These are phyloP conservation scores for Trypanosomatidae sp. DNA, from an alignment of 208 protist species.

Conservation along the genomic window DNA sequence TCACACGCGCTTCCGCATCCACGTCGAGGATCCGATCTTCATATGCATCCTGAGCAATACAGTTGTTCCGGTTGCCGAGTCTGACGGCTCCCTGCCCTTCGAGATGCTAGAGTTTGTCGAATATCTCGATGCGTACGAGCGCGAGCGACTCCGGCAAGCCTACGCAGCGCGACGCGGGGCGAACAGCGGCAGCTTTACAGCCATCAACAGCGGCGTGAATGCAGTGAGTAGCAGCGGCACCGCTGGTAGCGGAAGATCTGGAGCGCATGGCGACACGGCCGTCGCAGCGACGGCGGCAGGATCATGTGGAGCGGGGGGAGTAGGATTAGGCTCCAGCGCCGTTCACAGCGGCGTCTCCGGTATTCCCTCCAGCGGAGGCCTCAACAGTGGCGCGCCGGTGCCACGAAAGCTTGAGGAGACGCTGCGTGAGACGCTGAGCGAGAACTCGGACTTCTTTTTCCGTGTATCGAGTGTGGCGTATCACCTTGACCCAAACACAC, in stretches of 20 bases:
- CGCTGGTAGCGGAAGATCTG: neutral
- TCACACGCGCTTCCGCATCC: conserved; percentile 18
- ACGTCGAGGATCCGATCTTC: conserved; percentile 25
- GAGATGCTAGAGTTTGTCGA: conserved; percentile 31
- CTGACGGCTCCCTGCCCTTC: conserved; percentile 23
- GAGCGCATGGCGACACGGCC: neutral
- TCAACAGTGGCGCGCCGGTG: conserved; percentile 2
- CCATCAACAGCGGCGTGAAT: conserved; percentile 9
- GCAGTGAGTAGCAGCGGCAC: conserved; percentile 3
- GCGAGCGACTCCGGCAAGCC: conserved; percentile 14
- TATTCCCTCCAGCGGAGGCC: neutral
- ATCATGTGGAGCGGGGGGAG: neutral
- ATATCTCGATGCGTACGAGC: conserved; percentile 26
- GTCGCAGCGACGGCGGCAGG: neutral
- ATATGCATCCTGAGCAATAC: conserved; percentile 15
- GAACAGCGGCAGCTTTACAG: conserved; percentile 18
- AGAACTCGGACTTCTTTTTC: conserved; percentile 40
- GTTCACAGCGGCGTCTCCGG: conserved; percentile 2
- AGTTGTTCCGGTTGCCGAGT: conserved; percentile 18
- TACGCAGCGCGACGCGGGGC: conserved; percentile 8
- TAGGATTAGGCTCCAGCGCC: neutral
- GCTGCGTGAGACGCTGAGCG: conserved; percentile 18
- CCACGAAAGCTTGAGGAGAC: conserved; percentile 17
- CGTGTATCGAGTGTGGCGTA: conserved; percentile 36
- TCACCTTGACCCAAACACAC: conserved; percentile 21